Percentiles rank a stretch among this genome's conserved stretches.
Conservation (phyloP, 352 stramenopile genomes). For the Globisporangium splendens region DNA sequence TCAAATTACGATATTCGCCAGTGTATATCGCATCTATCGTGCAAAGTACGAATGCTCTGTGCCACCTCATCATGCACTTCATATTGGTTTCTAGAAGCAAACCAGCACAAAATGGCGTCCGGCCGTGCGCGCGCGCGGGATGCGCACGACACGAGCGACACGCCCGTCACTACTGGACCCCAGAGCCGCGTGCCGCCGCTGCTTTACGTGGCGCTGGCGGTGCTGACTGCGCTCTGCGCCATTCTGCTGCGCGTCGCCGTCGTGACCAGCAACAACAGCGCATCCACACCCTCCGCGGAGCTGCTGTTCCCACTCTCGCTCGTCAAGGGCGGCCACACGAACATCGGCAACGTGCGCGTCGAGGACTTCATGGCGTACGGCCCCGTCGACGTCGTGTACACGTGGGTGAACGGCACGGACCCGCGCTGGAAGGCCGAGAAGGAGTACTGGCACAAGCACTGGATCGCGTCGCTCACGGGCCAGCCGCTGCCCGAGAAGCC, state of each 20-base stretch:
- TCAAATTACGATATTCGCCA: too few relatives aligned
- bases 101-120: conserved; percentile 10
- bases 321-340: conserved; percentile 14
- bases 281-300: conserved; percentile 1
- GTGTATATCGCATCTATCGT: too few relatives aligned
- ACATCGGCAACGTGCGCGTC: conserved; percentile 64
- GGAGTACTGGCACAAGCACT: conserved; percentile 87
- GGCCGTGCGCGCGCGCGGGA: conserved; percentile 13
- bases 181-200: neutral
- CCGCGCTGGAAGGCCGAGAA: conserved; percentile 89
- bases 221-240: conserved; percentile 6
- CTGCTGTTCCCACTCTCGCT: conserved; percentile 10
- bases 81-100: neutral
- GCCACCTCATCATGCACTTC: conserved; percentile 3
- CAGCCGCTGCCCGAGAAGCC: conserved; percentile 63
- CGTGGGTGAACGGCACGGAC: conserved; percentile 95
- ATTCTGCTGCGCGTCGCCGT: conserved; percentile 9
- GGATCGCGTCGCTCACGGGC: conserved; percentile 80
- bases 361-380: conserved; percentile 65
- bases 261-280: too few relatives aligned
- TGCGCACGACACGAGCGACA: neutral
- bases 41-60: neutral
- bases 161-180: neutral
- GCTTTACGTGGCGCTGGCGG: neutral
- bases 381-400: conserved; percentile 95